Conservation (phyloP, 768 basidiomycete species). For the Rhodocollybia butyracea region DNA sequence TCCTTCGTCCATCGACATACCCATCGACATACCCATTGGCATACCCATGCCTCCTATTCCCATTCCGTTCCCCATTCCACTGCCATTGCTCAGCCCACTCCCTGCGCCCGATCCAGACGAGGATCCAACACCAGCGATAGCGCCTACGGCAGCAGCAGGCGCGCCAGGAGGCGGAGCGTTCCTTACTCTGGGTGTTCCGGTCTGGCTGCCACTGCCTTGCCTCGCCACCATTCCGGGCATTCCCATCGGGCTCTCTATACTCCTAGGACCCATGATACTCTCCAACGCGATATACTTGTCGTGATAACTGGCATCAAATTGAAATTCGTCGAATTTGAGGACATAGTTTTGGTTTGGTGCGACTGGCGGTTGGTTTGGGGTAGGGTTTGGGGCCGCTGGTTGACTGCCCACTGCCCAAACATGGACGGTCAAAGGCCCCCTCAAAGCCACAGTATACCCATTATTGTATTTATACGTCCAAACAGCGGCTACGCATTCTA, state of each 20-base stretch:
- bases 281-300: conserved; percentile 76
- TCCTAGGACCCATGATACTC: conserved; percentile 49
- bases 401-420: no score
- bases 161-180: conserved; percentile 30
- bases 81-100: no score
- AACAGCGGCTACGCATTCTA: conserved; percentile 70
- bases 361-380: not conserved
- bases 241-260: conserved; percentile 38
- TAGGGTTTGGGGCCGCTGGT: not conserved
- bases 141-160: conserved; percentile 19
- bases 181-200: conserved; percentile 23
- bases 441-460: conserved; percentile 75
- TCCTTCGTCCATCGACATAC: no score
- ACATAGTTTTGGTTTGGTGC: conserved; percentile 16
- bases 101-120: no score
- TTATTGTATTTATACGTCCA: conserved; percentile 84
- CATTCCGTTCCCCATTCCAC: no score
- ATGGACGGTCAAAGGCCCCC: conserved; percentile 71
- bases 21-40: no score
- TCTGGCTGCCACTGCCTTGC: conserved; percentile 12
- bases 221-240: conserved; percentile 17
- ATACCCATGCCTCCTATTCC: no score
- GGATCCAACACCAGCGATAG: not conserved
- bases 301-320: conserved; percentile 69
- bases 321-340: conserved; percentile 70